These are phyloP conservation scores for Solanum phureja DNA, from an alignment of 257 asterid genomes.

Conservation along the genomic window DNA sequence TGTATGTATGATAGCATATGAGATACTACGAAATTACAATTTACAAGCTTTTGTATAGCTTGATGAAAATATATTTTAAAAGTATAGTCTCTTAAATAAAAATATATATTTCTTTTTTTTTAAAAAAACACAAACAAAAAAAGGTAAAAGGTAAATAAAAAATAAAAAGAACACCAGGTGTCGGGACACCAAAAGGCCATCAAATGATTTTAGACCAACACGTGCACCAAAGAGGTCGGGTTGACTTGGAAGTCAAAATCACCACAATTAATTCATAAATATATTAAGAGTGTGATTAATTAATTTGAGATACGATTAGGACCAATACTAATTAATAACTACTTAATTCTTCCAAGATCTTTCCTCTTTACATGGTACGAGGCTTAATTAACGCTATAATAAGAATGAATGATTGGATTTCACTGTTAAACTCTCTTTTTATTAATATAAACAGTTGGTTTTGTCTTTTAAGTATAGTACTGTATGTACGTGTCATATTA, in stretches of 20 bases:
- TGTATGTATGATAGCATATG: accelerated
- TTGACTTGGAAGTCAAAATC: constrained; percentile 9
- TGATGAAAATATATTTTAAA: not conserved
- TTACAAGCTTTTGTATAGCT: not conserved
- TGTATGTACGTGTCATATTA: too few species aligned
- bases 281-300: not conserved
- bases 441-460: too few species aligned
- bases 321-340: not conserved
- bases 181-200: not conserved
- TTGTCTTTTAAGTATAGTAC: too few species aligned
- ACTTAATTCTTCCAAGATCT: too few species aligned
- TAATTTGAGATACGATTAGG: not conserved
- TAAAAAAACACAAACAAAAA: not conserved
- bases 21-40: too few species aligned
- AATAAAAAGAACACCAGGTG: not conserved
- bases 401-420: too few species aligned
- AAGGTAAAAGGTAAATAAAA: not conserved
- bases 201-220: constrained; percentile 22
- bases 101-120: too few species aligned
- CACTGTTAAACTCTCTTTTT: too few species aligned
- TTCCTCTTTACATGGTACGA: too few species aligned
- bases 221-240: constrained; percentile 26
- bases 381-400: too few species aligned
- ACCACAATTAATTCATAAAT: not conserved
- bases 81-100: too few species aligned